Base-by-base conservation (phyloP, 2,329 filamentous ascomycete genomes). In the Monosporascus sp. region DNA sequence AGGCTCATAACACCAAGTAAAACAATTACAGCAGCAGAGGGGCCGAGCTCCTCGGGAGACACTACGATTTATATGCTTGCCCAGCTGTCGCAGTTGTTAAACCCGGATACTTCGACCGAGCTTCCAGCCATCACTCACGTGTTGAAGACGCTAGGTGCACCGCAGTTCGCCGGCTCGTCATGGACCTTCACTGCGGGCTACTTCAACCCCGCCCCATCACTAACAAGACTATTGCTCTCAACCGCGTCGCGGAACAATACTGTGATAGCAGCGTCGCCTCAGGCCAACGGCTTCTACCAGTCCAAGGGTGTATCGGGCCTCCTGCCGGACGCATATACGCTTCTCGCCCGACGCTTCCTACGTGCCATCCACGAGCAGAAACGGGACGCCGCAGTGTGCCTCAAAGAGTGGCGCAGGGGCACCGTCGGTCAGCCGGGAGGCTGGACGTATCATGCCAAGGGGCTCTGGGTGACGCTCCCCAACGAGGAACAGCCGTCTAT, bases 141-240 rank as follows among this genome's bases (percentile, higher is more conserved):
- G 40, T 79, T 97, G 3, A 80, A 80, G 44, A 81, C 81, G 1
- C 79, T 97, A 3, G 79, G 86, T 0, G 73, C 70, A 0, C 80
- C 87, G 0, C 73, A 78, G 6, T 88, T 90, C 63, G 74, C 78
- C 9, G 79, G 82, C 37, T 89, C 88, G 0, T 87, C 84, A 15
- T 99, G 94, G 94, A 94, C 91, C 0, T 97, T 99, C 70, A 97
- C 94, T 1, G 94, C 94, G 0, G 94, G 94, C 50, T 99, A 99
- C 74, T 99, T 99, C 76, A 99, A 99, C 74, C 96, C 96, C 52
- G 91, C 91, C 7, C 88, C 91, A 0, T 85, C 86, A 4, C 82
- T 97, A 20, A 92, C 89, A 2, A 82, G 86, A 40, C 81, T 96
- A 1, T 78, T 99, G 0, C 84, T 99, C 35, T 77, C 80, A 7